phyloP scores from a whole-genome alignment of 768 basidiomycete species.

The Naganishia vishniacii region DNA sequence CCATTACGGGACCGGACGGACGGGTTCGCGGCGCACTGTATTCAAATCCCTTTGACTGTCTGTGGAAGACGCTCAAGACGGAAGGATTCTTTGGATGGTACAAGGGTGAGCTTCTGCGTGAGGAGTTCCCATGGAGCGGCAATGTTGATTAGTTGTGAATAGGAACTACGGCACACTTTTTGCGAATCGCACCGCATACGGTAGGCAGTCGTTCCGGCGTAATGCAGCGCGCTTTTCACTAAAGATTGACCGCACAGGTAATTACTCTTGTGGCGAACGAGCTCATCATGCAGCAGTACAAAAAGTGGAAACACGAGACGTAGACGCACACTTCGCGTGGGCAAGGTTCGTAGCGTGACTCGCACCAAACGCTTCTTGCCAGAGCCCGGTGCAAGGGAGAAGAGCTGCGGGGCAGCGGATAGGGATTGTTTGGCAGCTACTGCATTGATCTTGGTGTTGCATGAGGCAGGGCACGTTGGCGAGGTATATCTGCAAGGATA shows the following conservation, averaged over 20 bases:
- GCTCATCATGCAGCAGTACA: conserved; percentile 45
- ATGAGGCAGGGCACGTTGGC: no score
- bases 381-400: no score
- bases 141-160: conserved; percentile 44
- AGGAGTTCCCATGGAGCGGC: neutral
- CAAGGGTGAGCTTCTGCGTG: conserved; percentile 60
- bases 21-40: conserved; percentile 64
- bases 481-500: no score
- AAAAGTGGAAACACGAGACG: conserved; percentile 22
- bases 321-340: no score
- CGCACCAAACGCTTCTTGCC: no score
- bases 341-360: no score
- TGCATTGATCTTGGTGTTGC: no score
- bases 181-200: conserved; percentile 87
- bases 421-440: no score
- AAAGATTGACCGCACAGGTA: conserved; percentile 54
- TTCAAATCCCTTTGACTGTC: conserved; percentile 86
- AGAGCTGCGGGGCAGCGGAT: no score
- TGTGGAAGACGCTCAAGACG: conserved; percentile 87
- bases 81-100: conserved; percentile 95
- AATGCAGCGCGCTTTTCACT: conserved; percentile 17
- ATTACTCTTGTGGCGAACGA: conserved; percentile 81
- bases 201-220: conserved; percentile 51
- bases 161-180: conserved; percentile 86
- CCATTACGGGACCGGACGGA: conserved; percentile 46